Conservation (phyloP, 331 rosid genomes). For the Pyrus hybrid region DNA sequence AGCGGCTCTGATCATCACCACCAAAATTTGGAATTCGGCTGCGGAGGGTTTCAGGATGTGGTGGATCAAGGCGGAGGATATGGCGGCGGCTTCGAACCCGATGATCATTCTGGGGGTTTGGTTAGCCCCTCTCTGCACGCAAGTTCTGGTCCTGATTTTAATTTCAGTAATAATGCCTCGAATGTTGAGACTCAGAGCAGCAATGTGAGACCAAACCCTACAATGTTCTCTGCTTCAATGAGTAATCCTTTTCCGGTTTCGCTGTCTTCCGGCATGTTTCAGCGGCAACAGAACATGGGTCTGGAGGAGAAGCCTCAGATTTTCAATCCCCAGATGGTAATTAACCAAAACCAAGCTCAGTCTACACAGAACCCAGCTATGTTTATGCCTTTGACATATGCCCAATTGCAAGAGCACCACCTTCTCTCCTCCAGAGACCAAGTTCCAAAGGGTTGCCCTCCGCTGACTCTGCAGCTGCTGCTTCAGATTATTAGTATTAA, state of each 20-base stretch:
- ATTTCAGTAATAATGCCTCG: constrained; percentile 16
- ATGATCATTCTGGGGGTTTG: constrained; percentile 17
- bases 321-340: constrained; percentile 37
- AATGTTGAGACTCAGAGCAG: constrained; percentile 8
- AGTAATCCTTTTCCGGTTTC: constrained; percentile 32
- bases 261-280: constrained; percentile 37
- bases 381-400: constrained; percentile 46
- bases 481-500: no score
- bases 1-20: neutral
- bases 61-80: constrained; percentile 28
- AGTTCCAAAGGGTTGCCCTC: no score
- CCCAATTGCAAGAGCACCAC: constrained; percentile 57
- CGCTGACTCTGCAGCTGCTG: no score
- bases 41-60: constrained; percentile 25
- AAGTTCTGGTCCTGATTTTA: constrained; percentile 36
- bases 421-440: constrained; percentile 30
- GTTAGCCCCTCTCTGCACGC: constrained; percentile 26
- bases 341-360: constrained; percentile 58
- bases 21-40: constrained; percentile 46
- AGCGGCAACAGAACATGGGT: constrained; percentile 33
- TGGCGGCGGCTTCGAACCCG: constrained; percentile 25
- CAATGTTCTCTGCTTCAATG: constrained; percentile 27
- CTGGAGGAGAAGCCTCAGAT: constrained; percentile 56
- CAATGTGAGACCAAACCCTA: constrained; percentile 21
- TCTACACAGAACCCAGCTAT: constrained; percentile 39